These are phyloP conservation scores for Odontarrhena argentea DNA, from an alignment of 345 rosid genomes.

Conservation along the genomic window DNA sequence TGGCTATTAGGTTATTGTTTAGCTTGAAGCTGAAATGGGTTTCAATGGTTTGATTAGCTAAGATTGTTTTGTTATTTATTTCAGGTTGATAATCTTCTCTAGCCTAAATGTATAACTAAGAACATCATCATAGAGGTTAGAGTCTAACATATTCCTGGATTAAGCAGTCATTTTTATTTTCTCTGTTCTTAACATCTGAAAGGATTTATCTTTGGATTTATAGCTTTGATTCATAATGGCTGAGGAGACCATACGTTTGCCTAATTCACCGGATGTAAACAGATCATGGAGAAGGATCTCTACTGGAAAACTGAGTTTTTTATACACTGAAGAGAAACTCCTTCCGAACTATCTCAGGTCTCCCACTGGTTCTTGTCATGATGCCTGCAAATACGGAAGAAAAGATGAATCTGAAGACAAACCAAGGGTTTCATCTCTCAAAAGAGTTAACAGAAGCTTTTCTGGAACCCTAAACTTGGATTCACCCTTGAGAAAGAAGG, in stretches of 20 bases:
- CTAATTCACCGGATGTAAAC: slow-evolving; percentile 40
- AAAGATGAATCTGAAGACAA: slow-evolving; percentile 53
- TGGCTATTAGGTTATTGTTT: slow-evolving; percentile 10
- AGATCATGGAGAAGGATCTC: slow-evolving; percentile 51
- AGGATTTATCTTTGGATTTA: neutral
- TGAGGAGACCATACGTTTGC: slow-evolving; percentile 41
- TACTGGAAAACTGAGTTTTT: slow-evolving; percentile 44
- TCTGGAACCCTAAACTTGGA: slow-evolving; percentile 36
- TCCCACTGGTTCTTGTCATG: slow-evolving; percentile 84
- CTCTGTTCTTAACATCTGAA: neutral
- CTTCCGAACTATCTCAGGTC: slow-evolving; percentile 72
- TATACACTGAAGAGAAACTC: slow-evolving; percentile 44
- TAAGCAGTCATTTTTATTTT: neutral
- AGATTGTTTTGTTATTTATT: neutral
- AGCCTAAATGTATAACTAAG: slow-evolving; percentile 19
- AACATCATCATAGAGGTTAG: slow-evolving; percentile 7
- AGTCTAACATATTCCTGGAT: neutral
- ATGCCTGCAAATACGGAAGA: slow-evolving; percentile 75
- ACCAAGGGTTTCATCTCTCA: slow-evolving; percentile 44
- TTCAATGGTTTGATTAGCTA: slow-evolving; percentile 16
- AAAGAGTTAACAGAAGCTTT: slow-evolving; percentile 46
- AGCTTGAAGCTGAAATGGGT: slow-evolving; percentile 20
- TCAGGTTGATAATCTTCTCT: slow-evolving; percentile 28
- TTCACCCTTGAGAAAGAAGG: slow-evolving; percentile 43
- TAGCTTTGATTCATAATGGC: slow-evolving; percentile 45